phyloP scores from a whole-genome alignment of 2,329 filamentous ascomycete species.

The Ophiostoma sp. region DNA sequence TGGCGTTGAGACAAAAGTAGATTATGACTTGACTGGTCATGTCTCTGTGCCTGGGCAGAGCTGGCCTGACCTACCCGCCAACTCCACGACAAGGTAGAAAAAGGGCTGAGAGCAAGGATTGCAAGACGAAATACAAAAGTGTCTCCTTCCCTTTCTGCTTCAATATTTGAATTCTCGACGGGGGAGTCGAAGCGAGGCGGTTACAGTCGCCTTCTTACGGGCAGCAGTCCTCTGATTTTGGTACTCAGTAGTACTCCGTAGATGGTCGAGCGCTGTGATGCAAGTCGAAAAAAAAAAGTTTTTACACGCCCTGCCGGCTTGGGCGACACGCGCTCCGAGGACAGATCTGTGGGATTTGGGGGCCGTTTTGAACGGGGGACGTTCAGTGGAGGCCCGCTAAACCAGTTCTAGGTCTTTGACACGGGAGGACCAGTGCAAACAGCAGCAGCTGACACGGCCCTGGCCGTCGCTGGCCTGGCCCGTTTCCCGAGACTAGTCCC shows the following conservation, averaged over 20 bases:
- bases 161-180: neutral
- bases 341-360: neutral
- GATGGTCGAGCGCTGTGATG: neutral
- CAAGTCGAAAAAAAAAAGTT: neutral
- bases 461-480: slow-evolving; percentile 20
- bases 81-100: neutral
- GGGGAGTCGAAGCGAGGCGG: neutral
- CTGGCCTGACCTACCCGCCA: neutral
- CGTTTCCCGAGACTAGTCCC: slow-evolving; percentile 15
- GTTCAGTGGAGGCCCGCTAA: neutral
- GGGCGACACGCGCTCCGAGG: neutral
- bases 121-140: neutral
- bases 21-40: neutral
- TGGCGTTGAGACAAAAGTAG: neutral
- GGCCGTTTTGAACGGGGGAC: slow-evolving; percentile 8
- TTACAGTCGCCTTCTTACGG: neutral
- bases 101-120: neutral
- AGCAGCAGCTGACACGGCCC: slow-evolving; percentile 21
- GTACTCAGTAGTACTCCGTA: neutral
- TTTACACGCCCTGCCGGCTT: neutral
- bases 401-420: slow-evolving; percentile 14
- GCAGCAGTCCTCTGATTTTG: neutral
- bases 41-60: neutral
- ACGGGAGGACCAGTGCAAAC: slow-evolving; percentile 18
- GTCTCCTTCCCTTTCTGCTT: neutral